phyloP scores from a whole-genome alignment of 306 rosid genomes.

The Elaeagnus macrophylla region DNA sequence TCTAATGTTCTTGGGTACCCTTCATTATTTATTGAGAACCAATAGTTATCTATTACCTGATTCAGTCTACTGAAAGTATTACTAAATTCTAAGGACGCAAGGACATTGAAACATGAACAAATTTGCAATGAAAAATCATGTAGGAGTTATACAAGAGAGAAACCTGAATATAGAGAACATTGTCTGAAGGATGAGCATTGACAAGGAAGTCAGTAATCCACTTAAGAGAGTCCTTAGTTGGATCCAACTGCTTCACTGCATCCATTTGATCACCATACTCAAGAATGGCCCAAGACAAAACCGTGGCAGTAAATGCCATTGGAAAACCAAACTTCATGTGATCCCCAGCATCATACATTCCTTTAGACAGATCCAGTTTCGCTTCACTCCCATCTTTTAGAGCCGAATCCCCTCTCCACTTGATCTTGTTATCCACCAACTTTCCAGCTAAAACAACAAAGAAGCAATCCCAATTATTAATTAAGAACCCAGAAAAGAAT shows the following conservation, averaged over 20 bases:
- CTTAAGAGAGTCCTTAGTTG: slow-evolving; percentile 60
- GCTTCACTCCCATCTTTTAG: slow-evolving; percentile 67
- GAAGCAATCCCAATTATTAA: slow-evolving; percentile 6
- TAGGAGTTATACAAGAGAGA: slow-evolving; percentile 1
- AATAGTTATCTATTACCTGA: not conserved
- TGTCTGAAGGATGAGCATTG: slow-evolving; percentile 60
- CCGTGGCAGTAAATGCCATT: slow-evolving; percentile 83
- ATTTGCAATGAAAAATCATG: slow-evolving; percentile 4
- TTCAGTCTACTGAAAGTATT: not conserved
- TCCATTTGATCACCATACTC: slow-evolving; percentile 94
- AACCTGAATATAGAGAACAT: slow-evolving; percentile 93
- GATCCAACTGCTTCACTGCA: slow-evolving; percentile 54
- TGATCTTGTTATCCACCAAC: slow-evolving; percentile 51
- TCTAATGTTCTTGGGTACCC: too few species aligned
- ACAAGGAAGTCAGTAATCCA: slow-evolving; percentile 95
- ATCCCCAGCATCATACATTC: slow-evolving; percentile 98
- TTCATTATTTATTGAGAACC: too few species aligned
- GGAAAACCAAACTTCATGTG: slow-evolving; percentile 91
- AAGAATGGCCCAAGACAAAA: slow-evolving; percentile 84
- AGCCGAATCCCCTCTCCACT: slow-evolving; percentile 93
- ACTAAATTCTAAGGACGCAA: not conserved
- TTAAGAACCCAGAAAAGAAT: not conserved
- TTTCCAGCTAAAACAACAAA: slow-evolving; percentile 56
- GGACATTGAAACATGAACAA: slow-evolving; percentile 1
- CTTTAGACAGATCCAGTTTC: slow-evolving; percentile 64